Evolutionary conservation across 352 stramenopile genomes (phyloP).

Genomic region (Globisporangium nagaii): DNA sequence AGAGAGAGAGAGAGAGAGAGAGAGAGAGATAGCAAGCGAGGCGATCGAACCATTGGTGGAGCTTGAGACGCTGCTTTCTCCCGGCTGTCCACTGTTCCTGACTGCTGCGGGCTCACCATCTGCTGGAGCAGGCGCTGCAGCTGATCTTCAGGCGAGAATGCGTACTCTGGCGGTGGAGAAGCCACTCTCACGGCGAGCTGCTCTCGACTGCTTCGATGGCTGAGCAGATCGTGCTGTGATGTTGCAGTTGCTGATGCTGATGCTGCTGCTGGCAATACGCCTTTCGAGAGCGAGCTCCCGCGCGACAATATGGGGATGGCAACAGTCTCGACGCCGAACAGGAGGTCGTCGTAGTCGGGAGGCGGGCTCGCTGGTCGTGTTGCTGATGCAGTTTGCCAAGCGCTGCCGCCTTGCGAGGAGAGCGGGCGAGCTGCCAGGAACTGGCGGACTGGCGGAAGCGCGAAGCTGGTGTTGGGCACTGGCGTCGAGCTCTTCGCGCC

Average conservation of each 20-base stretch:
- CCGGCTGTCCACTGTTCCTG: neutral
- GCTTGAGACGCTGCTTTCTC: neutral
- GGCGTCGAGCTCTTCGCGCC: constrained; percentile 2
- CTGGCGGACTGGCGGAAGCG: constrained; percentile 22
- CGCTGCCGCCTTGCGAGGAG: constrained; percentile 9
- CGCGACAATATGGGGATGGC: constrained; percentile 11
- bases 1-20: too few relatives aligned
- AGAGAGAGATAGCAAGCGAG: too few relatives aligned
- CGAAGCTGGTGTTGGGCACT: constrained; percentile 11
- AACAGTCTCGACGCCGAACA: constrained; percentile 64
- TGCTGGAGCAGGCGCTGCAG: constrained; percentile 46
- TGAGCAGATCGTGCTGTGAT: constrained; percentile 5
- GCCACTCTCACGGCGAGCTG: neutral
- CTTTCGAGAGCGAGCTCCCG: neutral
- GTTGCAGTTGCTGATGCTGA: neutral
- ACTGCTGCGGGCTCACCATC: constrained; percentile 27
- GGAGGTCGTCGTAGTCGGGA: constrained; percentile 54
- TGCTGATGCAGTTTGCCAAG: neutral
- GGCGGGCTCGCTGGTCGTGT: constrained; percentile 31
- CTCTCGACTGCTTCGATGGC: neutral
- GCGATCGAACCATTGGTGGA: neutral
- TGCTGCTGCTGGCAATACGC: neutral
- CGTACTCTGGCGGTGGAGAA: neutral
- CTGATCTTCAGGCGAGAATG: constrained; percentile 34
- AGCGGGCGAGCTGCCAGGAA: constrained; percentile 9